Base-by-base conservation (phyloP, 2,329 filamentous ascomycete species). In the Phoma sp. region DNA sequence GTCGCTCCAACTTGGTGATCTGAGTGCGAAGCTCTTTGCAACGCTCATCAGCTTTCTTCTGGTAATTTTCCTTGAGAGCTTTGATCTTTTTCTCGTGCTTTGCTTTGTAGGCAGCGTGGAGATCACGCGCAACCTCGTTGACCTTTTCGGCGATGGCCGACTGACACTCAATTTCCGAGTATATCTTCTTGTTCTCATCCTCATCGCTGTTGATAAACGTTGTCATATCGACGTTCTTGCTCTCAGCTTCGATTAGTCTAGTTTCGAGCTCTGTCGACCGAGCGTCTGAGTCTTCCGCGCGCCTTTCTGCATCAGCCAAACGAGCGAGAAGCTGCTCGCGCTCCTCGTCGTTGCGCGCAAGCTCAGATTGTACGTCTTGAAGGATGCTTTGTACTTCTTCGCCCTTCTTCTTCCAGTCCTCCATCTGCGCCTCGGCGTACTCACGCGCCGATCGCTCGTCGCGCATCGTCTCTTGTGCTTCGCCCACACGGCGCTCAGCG, bases 11-110 rank as follows among this genome's bases (percentile, higher is more conserved):
- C 38, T 89, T 84, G 40, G 86, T 86, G 38, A 96, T 81, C 58
- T 86, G 86, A 14, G 75, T 73, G 75, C 96, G 90, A 2, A 96
- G 84, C 65, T 93, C 90, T 48, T 85, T 85, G 52, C 93, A 85
- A 69, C 89, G 90, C 81, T 96, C 96, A 76, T 96, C 91, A 85
- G 91, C 95, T 49, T 93, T 87, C 41, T 85, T 84, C 74, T 97
- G 91, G 77, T 98, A 88, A 68, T 83, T 85, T 66, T 87, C 86
- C 72, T 88, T 98, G 61, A 99, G 82, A 4, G 93, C 93, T 1
- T 90, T 85, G 39, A 98, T 93, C 79, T 99, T 99, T 59, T 88
- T 91, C 79, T 98, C 93, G 73, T 99, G 95, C 78, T 99, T 99
- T 71, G 89, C 87, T 79, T 97, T 98, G 83, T 99, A 99, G 9